Conservation (phyloP, 1,139 yeast species). For the Suhomyces ambrosiae region DNA sequence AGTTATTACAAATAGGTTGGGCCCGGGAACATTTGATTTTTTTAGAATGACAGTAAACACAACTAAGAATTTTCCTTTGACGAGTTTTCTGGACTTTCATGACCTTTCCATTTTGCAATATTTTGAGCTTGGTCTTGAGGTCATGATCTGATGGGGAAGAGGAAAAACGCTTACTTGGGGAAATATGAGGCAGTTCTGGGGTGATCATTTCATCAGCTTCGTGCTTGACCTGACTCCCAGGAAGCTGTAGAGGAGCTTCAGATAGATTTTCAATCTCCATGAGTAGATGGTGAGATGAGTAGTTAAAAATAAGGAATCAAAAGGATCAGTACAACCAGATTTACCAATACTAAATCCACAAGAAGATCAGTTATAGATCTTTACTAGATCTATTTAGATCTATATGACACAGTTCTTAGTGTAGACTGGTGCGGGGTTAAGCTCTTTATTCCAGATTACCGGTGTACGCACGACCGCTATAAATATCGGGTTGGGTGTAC, state of each 20-base stretch:
- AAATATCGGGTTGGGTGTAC: too few species aligned
- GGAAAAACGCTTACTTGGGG: neutral
- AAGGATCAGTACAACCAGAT: too few species aligned
- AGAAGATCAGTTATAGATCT: neutral
- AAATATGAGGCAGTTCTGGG: neutral
- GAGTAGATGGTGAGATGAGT: neutral
- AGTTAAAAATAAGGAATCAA: too few species aligned
- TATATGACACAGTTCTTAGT: neutral
- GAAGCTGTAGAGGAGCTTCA: neutral
- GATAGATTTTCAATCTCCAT: constrained; percentile 4
- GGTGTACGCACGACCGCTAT: neutral
- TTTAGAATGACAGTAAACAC: constrained; percentile 63
- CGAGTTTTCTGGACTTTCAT: constrained; percentile 62
- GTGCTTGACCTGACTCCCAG: neutral
- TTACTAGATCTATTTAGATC: neutral
- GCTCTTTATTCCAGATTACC: neutral
- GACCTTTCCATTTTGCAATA: constrained; percentile 47
- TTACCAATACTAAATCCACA: too few species aligned
- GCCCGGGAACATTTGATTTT: constrained; percentile 61
- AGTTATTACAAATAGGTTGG: constrained; percentile 51
- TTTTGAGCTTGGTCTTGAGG: constrained; percentile 16
- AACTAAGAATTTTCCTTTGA: constrained; percentile 57
- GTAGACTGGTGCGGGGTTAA: constrained; percentile 2
- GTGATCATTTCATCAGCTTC: neutral
- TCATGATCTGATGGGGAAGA: neutral